These are phyloP conservation scores for Microcyclosporella mali DNA, from an alignment of 2,329 filamentous ascomycete genomes.

Conservation along the genomic window DNA sequence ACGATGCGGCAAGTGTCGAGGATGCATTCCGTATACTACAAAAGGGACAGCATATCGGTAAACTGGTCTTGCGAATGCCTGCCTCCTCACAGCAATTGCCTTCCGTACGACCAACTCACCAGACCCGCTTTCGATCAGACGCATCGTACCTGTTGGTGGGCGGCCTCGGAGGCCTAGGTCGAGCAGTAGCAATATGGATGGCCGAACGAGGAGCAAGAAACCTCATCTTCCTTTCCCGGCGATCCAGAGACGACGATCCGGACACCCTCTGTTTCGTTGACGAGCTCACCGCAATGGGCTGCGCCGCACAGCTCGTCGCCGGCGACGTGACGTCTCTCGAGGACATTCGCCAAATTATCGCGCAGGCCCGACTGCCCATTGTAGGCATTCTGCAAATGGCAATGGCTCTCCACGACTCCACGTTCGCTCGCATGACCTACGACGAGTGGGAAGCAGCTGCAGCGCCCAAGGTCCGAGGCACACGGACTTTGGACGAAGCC, in stretches of 20 bases:
- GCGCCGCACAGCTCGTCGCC: not conserved
- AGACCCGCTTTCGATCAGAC: not conserved
- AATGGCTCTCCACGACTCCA: constrained; percentile 23
- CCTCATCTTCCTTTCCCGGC: constrained; percentile 15
- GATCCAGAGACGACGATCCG: not conserved
- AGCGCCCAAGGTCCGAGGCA: constrained; percentile 23
- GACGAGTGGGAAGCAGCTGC: constrained; percentile 4
- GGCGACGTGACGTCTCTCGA: not conserved
- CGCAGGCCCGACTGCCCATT: not conserved
- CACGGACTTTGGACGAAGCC: constrained; percentile 17
- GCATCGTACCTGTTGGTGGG: not conserved
- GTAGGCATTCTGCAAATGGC: constrained; percentile 26
- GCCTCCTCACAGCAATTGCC: no score
- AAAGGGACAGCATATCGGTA: constrained; percentile 19
- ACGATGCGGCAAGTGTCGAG: constrained; percentile 4
- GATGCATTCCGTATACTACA: constrained; percentile 16
- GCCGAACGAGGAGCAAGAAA: constrained; percentile 15
- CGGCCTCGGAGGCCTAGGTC: not conserved
- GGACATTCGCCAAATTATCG: not conserved
- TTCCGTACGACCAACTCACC: no score
- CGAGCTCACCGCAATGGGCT: not conserved
- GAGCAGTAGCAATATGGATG: constrained; percentile 15
- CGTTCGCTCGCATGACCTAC: constrained; percentile 15
- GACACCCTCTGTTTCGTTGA: not conserved
- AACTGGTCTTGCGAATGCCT: constrained; percentile 4